Base-by-base conservation (phyloP, 2,329 filamentous ascomycete genomes). In the Trichoderma sp. region DNA sequence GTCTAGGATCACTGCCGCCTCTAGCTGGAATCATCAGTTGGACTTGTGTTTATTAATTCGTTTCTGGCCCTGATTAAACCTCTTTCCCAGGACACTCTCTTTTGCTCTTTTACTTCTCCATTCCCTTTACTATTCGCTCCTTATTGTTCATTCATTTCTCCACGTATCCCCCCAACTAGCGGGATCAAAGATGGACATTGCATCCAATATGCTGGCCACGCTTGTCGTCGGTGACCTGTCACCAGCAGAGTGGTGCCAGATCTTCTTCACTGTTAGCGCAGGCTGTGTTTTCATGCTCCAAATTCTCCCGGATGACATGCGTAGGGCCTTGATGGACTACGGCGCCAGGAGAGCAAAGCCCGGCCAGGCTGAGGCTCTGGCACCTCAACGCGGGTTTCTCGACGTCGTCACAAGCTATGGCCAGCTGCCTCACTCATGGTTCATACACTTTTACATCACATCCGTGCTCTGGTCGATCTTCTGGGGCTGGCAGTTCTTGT, bases 381-480 rank as follows among this genome's bases (percentile, higher is more conserved):
- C 69, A 35, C 48, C 58, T 12, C 34, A 34, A 15, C 35, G 48
- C 32, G 56, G 25, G 3, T 42, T 63, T 34, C 64, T 83, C 48
- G 72, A 74, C 63, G 72, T 72, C 63, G 50, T 81, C 35, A 72
- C 74, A 25, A 69, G 74, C 50, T 71, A 71, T 60, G 79, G 80
- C 71, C 86, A 87, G 75, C 90, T 97, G 39, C 93, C 94, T 25
- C 95, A 98, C 80, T 86, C 86, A 70, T 98, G 92, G 89, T 98
- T 98, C 78, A 86, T 84, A 52, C 91, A 95, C 73, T 98, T 97
- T 80, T 98, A 99, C 77, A 75, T 91, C 64, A 77, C 89, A 39
- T 94, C 92, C 4, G 80, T 93, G 5, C 75, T 81, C 2, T 89
- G 87, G 68, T 94, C 92, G 0, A 74, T 87, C 5, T 91, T 94